Evolutionary conservation across 257 asterid species (phyloP).

Genomic region (Solanum chiquidenum): DNA sequence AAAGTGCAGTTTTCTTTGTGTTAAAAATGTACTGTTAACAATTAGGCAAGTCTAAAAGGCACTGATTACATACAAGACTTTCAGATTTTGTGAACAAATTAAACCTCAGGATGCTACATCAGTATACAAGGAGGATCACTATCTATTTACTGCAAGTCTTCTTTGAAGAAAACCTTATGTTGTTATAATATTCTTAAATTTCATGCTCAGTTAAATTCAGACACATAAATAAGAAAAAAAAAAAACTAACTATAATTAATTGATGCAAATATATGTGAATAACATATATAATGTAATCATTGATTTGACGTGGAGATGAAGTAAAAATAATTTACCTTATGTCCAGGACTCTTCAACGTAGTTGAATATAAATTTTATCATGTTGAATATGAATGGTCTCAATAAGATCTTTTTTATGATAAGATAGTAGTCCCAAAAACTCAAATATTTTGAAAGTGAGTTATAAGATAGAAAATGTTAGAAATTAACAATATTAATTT

Average conservation of each 20-base stretch:
- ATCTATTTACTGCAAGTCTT: neutral
- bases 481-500: too few relatives aligned
- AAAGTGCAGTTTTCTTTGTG: neutral
- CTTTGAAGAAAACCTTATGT: neutral
- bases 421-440: neutral
- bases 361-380: neutral
- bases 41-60: neutral
- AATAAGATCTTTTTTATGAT: neutral
- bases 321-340: too few relatives aligned
- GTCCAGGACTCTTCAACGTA: neutral
- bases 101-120: neutral
- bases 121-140: neutral
- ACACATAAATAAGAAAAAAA: neutral
- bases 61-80: neutral
- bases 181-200: neutral
- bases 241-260: neutral
- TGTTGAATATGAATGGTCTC: neutral
- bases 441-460: too few relatives aligned
- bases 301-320: neutral
- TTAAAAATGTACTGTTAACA: neutral
- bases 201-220: neutral
- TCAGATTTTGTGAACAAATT: neutral
- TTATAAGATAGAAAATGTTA: too few relatives aligned
- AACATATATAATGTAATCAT: neutral
- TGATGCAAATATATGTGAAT: neutral